Base-by-base conservation (phyloP, 1,284 basidiomycete species). In the Stereum hirsutum region DNA sequence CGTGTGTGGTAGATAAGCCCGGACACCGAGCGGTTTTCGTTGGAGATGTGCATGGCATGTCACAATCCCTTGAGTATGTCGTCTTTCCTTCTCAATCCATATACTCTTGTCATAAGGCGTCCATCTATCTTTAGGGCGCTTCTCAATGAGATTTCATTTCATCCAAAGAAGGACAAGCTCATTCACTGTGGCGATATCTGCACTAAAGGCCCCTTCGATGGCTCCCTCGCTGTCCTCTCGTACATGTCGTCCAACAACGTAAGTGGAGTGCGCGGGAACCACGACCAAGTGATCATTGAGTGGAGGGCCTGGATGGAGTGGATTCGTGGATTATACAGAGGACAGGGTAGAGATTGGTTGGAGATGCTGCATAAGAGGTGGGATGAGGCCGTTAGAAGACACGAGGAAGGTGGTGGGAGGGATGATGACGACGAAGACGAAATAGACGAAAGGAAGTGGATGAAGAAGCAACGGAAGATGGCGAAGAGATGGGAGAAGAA, bases 31-130 rank as follows among this genome's bases (percentile, higher is more conserved):
- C 83, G 19, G 74, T 93, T 36, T 63, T 89, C 47, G 63, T 91
- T 21, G 91, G 91, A 14, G 91, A 95, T 54, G 72, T 94, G 2
- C 91, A 95, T 66, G 89, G 88, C 35, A 88, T 82, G 70, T 69
- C 75, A 45, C 57, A 69, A 12, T 74, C 81, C 1, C 62, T 95
- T 5, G 65, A 75, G 85, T 88, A 45, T n/a, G n/a, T n/a, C 48
- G 81, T 62, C 3, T 39, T 32, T 27, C 3, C 17, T 24, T 26
- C 34, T 19, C 27, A 5, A 21, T 42, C 5, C 36, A 8, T 10
- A 25, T 27, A 12, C 25, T n/a, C 26, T 45, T 3, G 6, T 8
- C 14, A 10, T 24, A 8, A 43, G 17, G 44, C 20, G 24, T 36
- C 26, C 27, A 28, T 21, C n/a, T 20, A 11, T 27, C 39, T 40